A percentile compares a stretch with the other conserved stretches of the same genome.
These are phyloP conservation scores for Ustilago cynodontis DNA, from an alignment of 1,284 basidiomycete genomes.

Conservation along the genomic window DNA sequence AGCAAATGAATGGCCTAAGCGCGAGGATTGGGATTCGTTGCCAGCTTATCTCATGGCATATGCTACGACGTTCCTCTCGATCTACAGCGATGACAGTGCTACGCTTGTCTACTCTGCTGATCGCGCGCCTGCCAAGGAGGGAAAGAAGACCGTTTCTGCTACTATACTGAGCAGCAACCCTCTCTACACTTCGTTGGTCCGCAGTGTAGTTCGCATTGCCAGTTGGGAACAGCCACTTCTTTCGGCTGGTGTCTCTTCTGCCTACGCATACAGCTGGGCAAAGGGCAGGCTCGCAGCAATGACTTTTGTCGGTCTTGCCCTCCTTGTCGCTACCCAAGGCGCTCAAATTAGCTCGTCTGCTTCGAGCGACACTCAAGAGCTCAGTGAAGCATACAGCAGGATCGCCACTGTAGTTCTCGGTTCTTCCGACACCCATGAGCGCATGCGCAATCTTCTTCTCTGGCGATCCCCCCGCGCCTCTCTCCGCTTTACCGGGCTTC, in stretches of 20 bases:
- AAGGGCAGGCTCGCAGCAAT: conserved; percentile 34
- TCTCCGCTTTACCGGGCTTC: conserved; percentile 22
- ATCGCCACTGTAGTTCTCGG: conserved; percentile 30
- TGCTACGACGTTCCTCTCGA: conserved; percentile 27
- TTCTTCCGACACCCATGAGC: conserved; percentile 37
- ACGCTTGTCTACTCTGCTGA: conserved; percentile 31
- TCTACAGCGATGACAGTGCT: conserved; percentile 32
- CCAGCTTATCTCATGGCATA: conserved; percentile 40
- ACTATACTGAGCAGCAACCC: conserved; percentile 23
- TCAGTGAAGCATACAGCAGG: conserved; percentile 27
- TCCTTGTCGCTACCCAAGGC: conserved; percentile 19
- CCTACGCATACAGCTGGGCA: conserved; percentile 43
- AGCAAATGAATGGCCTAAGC: conserved; percentile 29
- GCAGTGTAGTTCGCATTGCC: conserved; percentile 24
- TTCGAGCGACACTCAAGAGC: conserved; percentile 16
- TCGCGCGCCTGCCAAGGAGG: conserved; percentile 8
- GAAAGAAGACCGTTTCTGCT: conserved; percentile 3
- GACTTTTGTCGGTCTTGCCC: conserved; percentile 20
- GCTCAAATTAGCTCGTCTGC: background rate
- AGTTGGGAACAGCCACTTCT: conserved; percentile 41
- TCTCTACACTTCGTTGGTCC: conserved; percentile 31
- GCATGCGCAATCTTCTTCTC: conserved; percentile 44
- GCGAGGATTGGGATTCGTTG: conserved; percentile 44
- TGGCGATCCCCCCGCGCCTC: conserved; percentile 45
- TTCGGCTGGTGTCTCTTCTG: conserved; percentile 19